Evolutionary conservation across 129 eudicot genomes (phyloP).

Genomic region (Tanacetum coccineum): DNA sequence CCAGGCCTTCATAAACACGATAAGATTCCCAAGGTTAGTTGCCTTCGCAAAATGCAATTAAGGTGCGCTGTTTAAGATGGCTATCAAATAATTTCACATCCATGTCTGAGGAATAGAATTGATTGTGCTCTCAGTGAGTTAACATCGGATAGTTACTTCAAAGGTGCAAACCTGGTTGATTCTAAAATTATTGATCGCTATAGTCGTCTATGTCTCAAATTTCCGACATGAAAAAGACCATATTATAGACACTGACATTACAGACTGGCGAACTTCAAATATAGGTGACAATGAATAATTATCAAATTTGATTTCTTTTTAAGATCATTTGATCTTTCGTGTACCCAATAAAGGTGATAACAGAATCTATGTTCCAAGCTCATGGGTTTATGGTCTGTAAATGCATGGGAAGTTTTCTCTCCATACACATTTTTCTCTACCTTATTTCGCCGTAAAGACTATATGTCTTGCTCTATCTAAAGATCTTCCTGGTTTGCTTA

Average conservation of each 20-base stretch:
- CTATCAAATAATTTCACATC: too few relatives aligned
- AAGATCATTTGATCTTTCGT: not conserved
- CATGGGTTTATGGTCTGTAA: not conserved
- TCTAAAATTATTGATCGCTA: too few relatives aligned
- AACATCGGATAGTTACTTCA: not conserved
- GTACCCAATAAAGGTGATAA: not conserved
- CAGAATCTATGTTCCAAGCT: not conserved
- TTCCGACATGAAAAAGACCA: not conserved
- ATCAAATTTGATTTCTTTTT: too few relatives aligned
- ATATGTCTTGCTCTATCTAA: too few relatives aligned
- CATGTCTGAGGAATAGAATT: not conserved
- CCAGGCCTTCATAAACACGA: slow-evolving; percentile 44
- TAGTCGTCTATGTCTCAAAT: too few relatives aligned
- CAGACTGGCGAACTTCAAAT: not conserved
- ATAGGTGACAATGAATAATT: not conserved
- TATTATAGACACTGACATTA: not conserved
- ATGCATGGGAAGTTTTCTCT: too few relatives aligned
- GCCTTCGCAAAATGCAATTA: slow-evolving; percentile 2
- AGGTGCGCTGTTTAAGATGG: not conserved
- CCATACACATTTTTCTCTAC: too few relatives aligned
- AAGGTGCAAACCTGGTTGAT: too few relatives aligned
- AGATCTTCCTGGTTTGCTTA: too few relatives aligned
- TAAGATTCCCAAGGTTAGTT: slow-evolving; percentile 12
- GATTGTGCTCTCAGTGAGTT: not conserved
- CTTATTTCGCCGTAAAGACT: too few relatives aligned